phyloP scores from a whole-genome alignment of 78 protist genomes.

The Guillardia theta region DNA sequence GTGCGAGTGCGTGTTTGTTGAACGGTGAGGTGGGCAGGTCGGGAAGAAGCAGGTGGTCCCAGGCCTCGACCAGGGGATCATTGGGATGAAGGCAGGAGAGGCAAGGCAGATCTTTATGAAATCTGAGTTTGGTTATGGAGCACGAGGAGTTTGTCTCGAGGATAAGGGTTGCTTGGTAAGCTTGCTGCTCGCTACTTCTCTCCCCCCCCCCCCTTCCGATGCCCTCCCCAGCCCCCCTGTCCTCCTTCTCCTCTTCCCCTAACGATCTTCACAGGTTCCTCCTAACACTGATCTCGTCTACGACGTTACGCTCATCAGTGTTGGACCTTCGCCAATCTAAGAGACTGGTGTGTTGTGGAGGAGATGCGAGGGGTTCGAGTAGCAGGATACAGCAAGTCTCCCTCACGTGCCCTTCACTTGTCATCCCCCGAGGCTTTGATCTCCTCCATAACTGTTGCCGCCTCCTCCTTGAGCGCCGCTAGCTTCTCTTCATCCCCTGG shows the following conservation, averaged over 20 bases:
- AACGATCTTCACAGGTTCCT: not conserved
- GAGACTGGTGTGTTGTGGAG: too few species aligned
- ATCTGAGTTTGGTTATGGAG: not conserved
- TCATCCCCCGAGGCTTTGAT: too few species aligned
- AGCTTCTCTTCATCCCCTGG: not conserved
- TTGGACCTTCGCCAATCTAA: not conserved
- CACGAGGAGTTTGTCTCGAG: not conserved
- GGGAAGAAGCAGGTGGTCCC: conserved; percentile 27
- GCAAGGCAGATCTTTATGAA: not conserved
- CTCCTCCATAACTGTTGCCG: not conserved
- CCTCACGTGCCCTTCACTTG: too few species aligned
- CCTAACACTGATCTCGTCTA: not conserved
- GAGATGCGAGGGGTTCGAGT: too few species aligned
- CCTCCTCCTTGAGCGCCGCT: not conserved
- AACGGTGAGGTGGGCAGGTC: not conserved
- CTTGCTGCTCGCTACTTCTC: too few species aligned
- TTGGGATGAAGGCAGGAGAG: conserved; percentile 13
- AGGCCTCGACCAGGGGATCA: not conserved
- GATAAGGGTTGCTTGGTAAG: conserved; percentile 7
- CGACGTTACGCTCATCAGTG: conserved; percentile 18
- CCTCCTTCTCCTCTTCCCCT: not conserved
- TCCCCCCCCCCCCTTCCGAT: not conserved
- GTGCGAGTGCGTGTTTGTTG: not conserved
- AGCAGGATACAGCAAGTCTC: too few species aligned
- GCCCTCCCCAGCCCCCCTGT: not conserved